Percentiles rank a stretch among this genome's conserved stretches.
Conservation (phyloP, 345 rosid genomes). For the Dovyalis caffra region DNA sequence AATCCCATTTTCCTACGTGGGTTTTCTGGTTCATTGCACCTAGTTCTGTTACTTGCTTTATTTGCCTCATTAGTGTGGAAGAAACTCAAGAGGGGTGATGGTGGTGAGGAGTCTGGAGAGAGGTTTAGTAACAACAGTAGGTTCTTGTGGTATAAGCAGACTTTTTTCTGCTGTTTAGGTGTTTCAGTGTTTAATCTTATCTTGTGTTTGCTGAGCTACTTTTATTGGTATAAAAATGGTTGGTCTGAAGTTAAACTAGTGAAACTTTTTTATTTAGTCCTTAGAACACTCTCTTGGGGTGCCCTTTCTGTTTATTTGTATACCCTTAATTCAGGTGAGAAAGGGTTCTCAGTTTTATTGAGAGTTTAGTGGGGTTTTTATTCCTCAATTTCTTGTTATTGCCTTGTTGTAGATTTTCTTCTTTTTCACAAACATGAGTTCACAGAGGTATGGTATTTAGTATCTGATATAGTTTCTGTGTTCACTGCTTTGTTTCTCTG, state of each 20-base stretch:
- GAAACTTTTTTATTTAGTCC: constrained; percentile 53
- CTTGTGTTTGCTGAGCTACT: constrained; percentile 52
- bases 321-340: constrained; percentile 24
- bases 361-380: constrained; percentile 75
- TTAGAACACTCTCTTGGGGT: constrained; percentile 67
- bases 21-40: constrained; percentile 35
- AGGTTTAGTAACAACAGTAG: constrained; percentile 7
- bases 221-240: constrained; percentile 57
- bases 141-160: constrained; percentile 35
- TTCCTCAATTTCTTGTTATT: constrained; percentile 54
- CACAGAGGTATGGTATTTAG: constrained; percentile 28
- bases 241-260: constrained; percentile 53
- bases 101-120: constrained; percentile 6
- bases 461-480: constrained; percentile 52
- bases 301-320: constrained; percentile 39
- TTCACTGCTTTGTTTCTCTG: constrained; percentile 52
- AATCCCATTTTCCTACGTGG: constrained; percentile 32
- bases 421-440: constrained; percentile 26
- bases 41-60: constrained; percentile 25
- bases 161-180: constrained; percentile 48
- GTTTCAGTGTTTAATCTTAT: constrained; percentile 52
- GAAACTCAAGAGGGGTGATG: neutral
- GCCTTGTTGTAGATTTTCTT: constrained; percentile 52
- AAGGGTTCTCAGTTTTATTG: constrained; percentile 46
- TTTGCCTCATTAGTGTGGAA: constrained; percentile 12